Base-by-base conservation (phyloP, 2,329 filamentous ascomycete species). In the Fusarium floridanum region DNA sequence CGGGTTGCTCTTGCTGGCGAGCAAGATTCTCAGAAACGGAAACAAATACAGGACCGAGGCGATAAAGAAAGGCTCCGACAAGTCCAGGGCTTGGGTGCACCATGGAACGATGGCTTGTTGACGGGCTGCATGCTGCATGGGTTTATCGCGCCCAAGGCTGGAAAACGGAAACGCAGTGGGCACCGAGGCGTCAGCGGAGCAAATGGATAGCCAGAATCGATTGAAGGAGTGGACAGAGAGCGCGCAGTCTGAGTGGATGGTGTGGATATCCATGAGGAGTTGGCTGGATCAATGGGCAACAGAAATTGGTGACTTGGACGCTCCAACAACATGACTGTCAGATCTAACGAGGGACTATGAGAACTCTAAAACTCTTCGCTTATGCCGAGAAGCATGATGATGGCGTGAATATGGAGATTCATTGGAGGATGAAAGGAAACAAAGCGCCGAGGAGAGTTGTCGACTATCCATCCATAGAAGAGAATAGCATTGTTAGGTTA, bases 101-200 rank as follows among this genome's bases (percentile, higher is more conserved):
- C 34, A 61, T 65, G 60, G 50, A 57, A 61, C 39, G 64, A 50
- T 68, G 67, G 63, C 50, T 62, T 37, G 36, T 72, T 16, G n/a
- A 37, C 50, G 55, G 63, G 41, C 62, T 64, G 67, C 45, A 63
- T 71, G 56, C 39, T 67, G 67, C 62, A 71, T 59, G 50, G 37
- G 60, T 62, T 56, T 43, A 67, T 67, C 22, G 34, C 36, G 53
- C n/a, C 55, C 50, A 24, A 48, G 66, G 24, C 41, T 64, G 53
- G 65, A 70, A 53, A 68, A 67, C 50, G 20, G 61, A 67, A 61
- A 67, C 57, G 50, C 34, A 68, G 66, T 76, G 70, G 64, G 67
- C 48, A 70, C 59, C 50, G 39, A 61, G 57, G 67, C 37, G 67
- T 55, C 66, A 63, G 56, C 53, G 64, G 69, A 71, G 65, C 41